Percentiles rank a stretch among this genome's conserved stretches.
These are phyloP conservation scores for Spatholobus suberectus DNA, from an alignment of 306 rosid genomes.

Conservation along the genomic window DNA sequence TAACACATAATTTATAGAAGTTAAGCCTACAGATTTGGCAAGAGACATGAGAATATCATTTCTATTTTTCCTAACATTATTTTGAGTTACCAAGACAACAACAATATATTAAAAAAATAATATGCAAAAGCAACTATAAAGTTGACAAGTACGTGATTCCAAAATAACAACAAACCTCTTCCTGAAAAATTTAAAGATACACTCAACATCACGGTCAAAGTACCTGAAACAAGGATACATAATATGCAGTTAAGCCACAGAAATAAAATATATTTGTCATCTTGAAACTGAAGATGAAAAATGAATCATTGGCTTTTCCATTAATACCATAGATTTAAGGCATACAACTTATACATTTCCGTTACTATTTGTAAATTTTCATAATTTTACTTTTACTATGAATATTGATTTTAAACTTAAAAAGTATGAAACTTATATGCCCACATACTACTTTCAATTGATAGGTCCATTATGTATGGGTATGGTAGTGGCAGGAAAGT, in stretches of 20 bases:
- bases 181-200: slow-evolving; percentile 83
- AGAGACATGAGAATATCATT: background rate
- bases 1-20: background rate
- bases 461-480: too few relatives aligned
- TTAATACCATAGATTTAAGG: background rate
- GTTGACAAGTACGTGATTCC: slow-evolving; percentile 10
- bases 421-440: background rate
- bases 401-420: background rate
- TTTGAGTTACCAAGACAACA: background rate
- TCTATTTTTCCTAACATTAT: too few relatives aligned
- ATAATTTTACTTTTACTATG: background rate
- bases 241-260: slow-evolving; percentile 18
- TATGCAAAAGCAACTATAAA: slow-evolving; percentile 6
- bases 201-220: slow-evolving; percentile 96
- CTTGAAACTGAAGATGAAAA: slow-evolving; percentile 1
- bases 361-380: slow-evolving; percentile 1
- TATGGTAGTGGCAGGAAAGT: too few relatives aligned
- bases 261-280: background rate
- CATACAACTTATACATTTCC: background rate
- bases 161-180: slow-evolving; percentile 66
- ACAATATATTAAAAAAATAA: background rate
- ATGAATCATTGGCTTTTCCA: background rate
- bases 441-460: background rate
- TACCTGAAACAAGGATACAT: slow-evolving; percentile 70
- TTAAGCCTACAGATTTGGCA: background rate